Percentiles rank a stretch among this genome's conserved stretches.
These are phyloP conservation scores for Candida dajiaensis DNA, from an alignment of 805 yeast genomes.

Conservation along the genomic window DNA sequence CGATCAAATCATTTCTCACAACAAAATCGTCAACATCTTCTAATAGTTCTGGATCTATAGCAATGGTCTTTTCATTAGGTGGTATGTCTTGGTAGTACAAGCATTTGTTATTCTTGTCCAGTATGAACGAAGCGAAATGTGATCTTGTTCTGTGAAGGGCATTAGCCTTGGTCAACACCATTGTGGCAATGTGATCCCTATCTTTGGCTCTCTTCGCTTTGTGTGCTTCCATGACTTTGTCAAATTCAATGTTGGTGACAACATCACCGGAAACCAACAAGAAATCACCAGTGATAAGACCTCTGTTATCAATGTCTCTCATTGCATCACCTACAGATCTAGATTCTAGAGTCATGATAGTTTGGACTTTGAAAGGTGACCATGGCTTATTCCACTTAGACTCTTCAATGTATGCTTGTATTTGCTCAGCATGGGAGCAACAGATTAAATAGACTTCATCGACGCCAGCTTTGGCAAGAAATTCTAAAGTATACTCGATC, in stretches of 20 bases:
- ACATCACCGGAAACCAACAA: slow-evolving; percentile 90
- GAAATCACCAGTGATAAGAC: slow-evolving; percentile 86
- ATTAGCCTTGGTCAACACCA: slow-evolving; percentile 83
- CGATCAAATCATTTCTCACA: slow-evolving; percentile 88
- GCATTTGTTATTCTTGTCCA: slow-evolving; percentile 72
- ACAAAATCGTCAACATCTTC: slow-evolving; percentile 68
- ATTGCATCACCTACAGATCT: slow-evolving; percentile 95
- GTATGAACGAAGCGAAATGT: slow-evolving; percentile 69
- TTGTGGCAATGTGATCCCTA: slow-evolving; percentile 88
- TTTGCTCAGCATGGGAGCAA: slow-evolving; percentile 84
- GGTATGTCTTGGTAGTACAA: slow-evolving; percentile 80
- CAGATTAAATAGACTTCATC: slow-evolving; percentile 88
- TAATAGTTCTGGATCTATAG: slow-evolving; percentile 78
- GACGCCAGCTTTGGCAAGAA: slow-evolving; percentile 85
- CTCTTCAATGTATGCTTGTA: slow-evolving; percentile 70
- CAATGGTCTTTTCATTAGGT: slow-evolving; percentile 41
- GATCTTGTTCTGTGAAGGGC: slow-evolving; percentile 83
- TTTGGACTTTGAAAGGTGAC: slow-evolving; percentile 76
- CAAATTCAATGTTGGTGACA: slow-evolving; percentile 83
- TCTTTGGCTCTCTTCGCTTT: slow-evolving; percentile 64
- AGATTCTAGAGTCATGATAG: slow-evolving; percentile 79
- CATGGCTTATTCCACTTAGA: slow-evolving; percentile 65
- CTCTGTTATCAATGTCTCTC: slow-evolving; percentile 91
- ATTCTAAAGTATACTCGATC: slow-evolving; percentile 91
- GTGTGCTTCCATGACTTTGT: slow-evolving; percentile 68